A percentile compares a stretch with the other conserved stretches of the same genome.
These are phyloP conservation scores for Jaminaea rosea DNA, from an alignment of 1,284 basidiomycete genomes.

Conservation along the genomic window DNA sequence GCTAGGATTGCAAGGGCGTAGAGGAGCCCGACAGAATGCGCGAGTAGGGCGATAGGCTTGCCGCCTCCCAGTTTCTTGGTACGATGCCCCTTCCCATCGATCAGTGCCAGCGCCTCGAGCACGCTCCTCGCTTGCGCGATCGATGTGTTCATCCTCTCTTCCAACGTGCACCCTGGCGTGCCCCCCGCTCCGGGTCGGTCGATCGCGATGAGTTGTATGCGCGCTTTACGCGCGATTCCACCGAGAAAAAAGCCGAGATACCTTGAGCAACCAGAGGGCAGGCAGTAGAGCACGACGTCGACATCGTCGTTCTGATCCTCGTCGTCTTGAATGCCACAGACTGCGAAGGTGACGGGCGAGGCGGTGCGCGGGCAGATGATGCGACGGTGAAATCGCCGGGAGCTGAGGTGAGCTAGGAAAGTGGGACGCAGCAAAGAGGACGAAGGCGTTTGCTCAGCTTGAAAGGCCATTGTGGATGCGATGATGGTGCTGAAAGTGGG, in stretches of 20 bases:
- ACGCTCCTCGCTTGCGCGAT: not conserved
- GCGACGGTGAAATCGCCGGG: not conserved
- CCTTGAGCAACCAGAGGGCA: not conserved
- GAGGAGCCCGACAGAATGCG: not conserved
- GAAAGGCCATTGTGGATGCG: too few relatives aligned
- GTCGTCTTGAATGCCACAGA: too few relatives aligned
- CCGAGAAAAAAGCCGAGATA: not conserved
- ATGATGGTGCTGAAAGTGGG: too few relatives aligned
- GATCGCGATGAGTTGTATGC: conserved; percentile 1
- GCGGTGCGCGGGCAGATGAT: not conserved
- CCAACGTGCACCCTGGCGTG: not conserved
- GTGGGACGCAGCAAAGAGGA: too few relatives aligned
- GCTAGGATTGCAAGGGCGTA: not conserved
- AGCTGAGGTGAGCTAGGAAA: not conserved
- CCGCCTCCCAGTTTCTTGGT: not conserved
- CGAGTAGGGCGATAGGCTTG: not conserved
- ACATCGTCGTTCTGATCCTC: too few relatives aligned
- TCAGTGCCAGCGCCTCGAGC: not conserved
- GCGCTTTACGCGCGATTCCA: not conserved
- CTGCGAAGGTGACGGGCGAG: not conserved
- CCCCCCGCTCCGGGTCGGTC: conserved; percentile 7
- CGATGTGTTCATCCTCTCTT: conserved; percentile 1
- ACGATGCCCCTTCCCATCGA: not conserved
- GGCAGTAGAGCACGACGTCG: not conserved
- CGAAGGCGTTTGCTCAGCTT: too few relatives aligned